Percentiles rank a stretch among this genome's conserved stretches.
Conservation (phyloP, 2,329 filamentous ascomycete genomes). For the Pestalotiopsis sp. region DNA sequence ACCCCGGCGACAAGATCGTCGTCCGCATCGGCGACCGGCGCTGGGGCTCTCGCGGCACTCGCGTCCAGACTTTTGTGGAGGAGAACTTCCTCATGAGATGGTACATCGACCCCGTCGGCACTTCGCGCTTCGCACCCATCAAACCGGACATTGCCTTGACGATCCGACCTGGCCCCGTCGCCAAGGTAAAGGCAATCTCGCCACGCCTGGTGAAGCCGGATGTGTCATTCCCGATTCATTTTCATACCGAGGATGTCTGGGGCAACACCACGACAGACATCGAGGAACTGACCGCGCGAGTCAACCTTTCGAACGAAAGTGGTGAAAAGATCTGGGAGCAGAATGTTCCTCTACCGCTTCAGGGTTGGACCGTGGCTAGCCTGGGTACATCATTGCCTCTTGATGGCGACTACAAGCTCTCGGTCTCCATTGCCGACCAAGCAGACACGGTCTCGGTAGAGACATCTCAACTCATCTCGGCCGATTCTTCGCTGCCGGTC, state of each 20-base stretch:
- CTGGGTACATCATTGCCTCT: background rate
- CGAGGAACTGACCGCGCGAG: constrained; percentile 7
- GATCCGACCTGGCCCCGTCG: constrained; percentile 24
- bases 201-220: constrained; percentile 16
- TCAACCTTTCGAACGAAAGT: constrained; percentile 7
- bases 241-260: constrained; percentile 29
- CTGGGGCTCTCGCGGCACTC: constrained; percentile 33
- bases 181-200: constrained; percentile 20
- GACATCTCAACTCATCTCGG: background rate
- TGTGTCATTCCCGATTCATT: constrained; percentile 24
- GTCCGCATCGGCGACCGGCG: constrained; percentile 35
- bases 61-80: constrained; percentile 38
- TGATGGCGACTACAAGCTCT: constrained; percentile 16
- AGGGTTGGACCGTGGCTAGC: background rate
- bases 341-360: background rate
- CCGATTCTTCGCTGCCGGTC: constrained; percentile 18
- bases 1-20: constrained; percentile 36
- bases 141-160: constrained; percentile 32
- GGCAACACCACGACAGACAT: constrained; percentile 27
- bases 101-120: constrained; percentile 40
- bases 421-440: background rate
- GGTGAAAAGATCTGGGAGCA: background rate
- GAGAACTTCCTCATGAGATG: constrained; percentile 35
- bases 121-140: constrained; percentile 35
- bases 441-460: background rate